phyloP scores from a whole-genome alignment of 352 stramenopile species.

The Thraustochytrium sp. region DNA sequence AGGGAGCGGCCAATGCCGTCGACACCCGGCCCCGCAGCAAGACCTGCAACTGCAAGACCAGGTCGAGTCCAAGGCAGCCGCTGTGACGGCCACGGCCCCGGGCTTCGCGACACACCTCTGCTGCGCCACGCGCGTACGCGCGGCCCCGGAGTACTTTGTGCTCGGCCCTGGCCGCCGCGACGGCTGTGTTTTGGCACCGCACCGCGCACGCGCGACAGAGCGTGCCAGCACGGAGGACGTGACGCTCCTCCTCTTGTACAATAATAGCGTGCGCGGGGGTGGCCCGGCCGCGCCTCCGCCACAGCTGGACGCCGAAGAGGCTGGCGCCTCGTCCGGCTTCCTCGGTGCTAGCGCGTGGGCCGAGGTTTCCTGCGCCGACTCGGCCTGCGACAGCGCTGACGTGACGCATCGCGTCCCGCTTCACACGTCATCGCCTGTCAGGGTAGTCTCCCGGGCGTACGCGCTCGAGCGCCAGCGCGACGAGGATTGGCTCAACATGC shows the following conservation, averaged over 20 bases:
- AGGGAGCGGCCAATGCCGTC: neutral
- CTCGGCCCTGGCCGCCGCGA: neutral
- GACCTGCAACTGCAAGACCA: too few species aligned
- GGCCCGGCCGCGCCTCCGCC: too few species aligned
- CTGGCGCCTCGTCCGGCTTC: too few species aligned
- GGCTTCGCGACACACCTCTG: neutral
- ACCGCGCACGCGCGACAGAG: neutral
- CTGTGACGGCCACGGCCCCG: neutral
- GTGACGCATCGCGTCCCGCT: too few species aligned
- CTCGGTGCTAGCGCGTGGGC: too few species aligned
- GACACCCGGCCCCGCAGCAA: neutral
- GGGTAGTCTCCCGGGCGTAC: neutral
- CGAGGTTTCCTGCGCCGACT: too few species aligned
- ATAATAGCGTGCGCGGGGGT: neutral
- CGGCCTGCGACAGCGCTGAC: too few species aligned
- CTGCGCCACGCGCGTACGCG: neutral
- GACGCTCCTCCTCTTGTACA: neutral
- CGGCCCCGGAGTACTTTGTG: neutral
- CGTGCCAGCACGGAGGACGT: neutral
- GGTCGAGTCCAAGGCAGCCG: neutral
- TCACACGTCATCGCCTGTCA: too few species aligned
- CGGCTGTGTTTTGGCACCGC: neutral
- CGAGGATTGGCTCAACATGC: conserved; percentile 23
- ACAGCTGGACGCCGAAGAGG: too few species aligned
- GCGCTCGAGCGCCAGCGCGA: conserved; percentile 10